Evolutionary conservation across 2,329 filamentous ascomycete species (phyloP).

Genomic region (Xylariaceae sp.): DNA sequence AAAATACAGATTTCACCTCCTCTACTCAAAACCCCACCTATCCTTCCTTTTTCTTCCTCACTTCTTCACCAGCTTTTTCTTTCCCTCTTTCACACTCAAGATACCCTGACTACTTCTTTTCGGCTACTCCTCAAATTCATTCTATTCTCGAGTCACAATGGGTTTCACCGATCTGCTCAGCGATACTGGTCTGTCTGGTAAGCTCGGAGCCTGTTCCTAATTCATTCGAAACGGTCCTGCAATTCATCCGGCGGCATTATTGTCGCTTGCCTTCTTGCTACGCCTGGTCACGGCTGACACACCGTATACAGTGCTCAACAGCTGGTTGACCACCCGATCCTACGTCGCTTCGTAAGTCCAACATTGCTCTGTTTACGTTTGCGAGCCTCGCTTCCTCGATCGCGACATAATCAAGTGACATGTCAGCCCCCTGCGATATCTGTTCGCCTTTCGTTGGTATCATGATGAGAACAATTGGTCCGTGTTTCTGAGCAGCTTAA

Average conservation of each 20-base stretch:
- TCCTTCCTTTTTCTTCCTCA: slow-evolving; percentile 16
- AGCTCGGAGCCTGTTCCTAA: slow-evolving; percentile 24
- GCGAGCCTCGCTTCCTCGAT: background rate
- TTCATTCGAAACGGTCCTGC: too few species aligned
- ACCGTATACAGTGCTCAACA: slow-evolving; percentile 45
- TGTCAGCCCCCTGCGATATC: background rate
- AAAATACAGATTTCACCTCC: slow-evolving; percentile 26
- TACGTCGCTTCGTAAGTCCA: slow-evolving; percentile 68
- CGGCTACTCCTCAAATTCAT: slow-evolving; percentile 12
- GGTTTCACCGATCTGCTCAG: slow-evolving; percentile 58
- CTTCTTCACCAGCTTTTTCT: slow-evolving; percentile 25
- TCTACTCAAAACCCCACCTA: slow-evolving; percentile 28
- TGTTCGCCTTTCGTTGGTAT: background rate
- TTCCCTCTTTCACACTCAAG: slow-evolving; percentile 24
- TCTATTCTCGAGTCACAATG: slow-evolving; percentile 40
- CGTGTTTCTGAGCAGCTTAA: slow-evolving; percentile 78
- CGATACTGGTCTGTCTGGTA: slow-evolving; percentile 52
- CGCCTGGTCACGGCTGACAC: slow-evolving; percentile 9
- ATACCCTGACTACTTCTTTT: slow-evolving; percentile 26
- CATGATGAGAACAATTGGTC: slow-evolving; percentile 75
- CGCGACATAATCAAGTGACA: background rate
- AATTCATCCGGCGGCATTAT: slow-evolving; percentile 5
- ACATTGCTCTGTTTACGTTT: slow-evolving; percentile 1
- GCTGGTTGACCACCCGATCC: slow-evolving; percentile 61
- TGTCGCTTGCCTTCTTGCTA: too few species aligned